Conservation (phyloP, 305 asterid species). For the Fraxinus angustifolia region DNA sequence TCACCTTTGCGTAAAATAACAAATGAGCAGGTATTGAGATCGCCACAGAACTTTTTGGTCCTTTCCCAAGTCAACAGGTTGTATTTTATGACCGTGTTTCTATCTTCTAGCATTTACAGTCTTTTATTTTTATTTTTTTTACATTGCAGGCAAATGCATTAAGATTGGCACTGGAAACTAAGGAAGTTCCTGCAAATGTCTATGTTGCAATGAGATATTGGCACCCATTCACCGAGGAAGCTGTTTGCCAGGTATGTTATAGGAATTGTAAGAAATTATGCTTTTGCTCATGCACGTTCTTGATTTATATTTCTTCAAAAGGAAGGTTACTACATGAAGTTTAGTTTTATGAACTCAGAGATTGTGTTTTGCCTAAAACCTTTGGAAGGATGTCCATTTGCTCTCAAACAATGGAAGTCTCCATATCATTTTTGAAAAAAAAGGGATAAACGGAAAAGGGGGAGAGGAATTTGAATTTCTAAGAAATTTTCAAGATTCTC, state of each 20-base stretch:
- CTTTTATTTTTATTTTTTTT: background rate
- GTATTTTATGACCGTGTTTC: background rate
- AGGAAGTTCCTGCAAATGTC: conserved; percentile 60
- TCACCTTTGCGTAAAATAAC: conserved; percentile 91
- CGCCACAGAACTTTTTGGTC: background rate
- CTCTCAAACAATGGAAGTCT: background rate
- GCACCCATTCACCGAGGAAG: conserved; percentile 97
- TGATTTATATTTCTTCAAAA: background rate
- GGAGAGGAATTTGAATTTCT: background rate
- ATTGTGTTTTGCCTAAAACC: background rate
- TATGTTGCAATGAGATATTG: conserved; percentile 96
- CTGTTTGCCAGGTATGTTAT: conserved; percentile 65
- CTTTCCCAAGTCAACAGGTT: background rate
- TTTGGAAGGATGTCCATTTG: background rate
- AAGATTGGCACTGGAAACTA: conserved; percentile 57
- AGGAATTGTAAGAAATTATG: background rate
- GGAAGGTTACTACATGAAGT: background rate
- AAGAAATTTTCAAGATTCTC: background rate
- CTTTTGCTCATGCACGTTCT: background rate
- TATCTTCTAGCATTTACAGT: conserved; percentile 8
- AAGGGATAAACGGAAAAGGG: background rate
- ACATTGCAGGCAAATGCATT: conserved; percentile 64
- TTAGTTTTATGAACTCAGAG: background rate
- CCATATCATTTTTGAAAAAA: background rate
- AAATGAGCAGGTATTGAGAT: conserved; percentile 62